A percentile compares a stretch with the other conserved stretches of the same genome.
phyloP scores from a whole-genome alignment of 2,329 filamentous ascomycete genomes.

The Fusarium gaditjirri region DNA sequence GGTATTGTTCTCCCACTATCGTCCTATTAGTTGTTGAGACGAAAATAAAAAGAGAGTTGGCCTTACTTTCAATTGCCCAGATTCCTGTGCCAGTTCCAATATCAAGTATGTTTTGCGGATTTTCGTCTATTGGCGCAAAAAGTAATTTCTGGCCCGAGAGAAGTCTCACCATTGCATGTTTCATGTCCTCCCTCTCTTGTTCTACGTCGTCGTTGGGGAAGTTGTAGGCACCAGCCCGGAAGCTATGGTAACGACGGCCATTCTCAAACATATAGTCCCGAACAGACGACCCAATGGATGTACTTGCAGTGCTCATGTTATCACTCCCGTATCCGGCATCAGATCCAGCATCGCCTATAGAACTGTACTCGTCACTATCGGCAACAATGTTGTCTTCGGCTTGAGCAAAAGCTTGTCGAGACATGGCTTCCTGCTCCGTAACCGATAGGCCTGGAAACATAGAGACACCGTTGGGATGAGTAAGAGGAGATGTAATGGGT shows the following conservation, averaged over 20 bases:
- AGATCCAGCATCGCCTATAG: slow-evolving; percentile 37
- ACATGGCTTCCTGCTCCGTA: slow-evolving; percentile 50
- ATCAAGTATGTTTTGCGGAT: slow-evolving; percentile 64
- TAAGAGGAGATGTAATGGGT: slow-evolving; percentile 46
- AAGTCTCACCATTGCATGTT: slow-evolving; percentile 63
- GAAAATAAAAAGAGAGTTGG: not conserved
- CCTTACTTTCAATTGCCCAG: slow-evolving; percentile 66
- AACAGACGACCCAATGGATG: slow-evolving; percentile 54
- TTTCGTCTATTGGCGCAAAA: slow-evolving; percentile 61
- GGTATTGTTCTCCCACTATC: slow-evolving; percentile 59
- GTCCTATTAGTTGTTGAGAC: slow-evolving; percentile 14
- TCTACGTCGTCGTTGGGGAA: slow-evolving; percentile 71
- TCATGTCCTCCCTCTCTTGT: slow-evolving; percentile 68
- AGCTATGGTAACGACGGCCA: slow-evolving; percentile 68
- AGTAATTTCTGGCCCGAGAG: slow-evolving; percentile 60
- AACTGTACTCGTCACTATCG: slow-evolving; percentile 46
- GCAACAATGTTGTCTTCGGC: slow-evolving; percentile 52
- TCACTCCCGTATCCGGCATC: slow-evolving; percentile 55
- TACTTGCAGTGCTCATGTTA: slow-evolving; percentile 50
- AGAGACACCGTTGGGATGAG: slow-evolving; percentile 51
- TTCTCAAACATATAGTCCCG: slow-evolving; percentile 66
- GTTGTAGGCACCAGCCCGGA: slow-evolving; percentile 64
- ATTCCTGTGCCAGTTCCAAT: slow-evolving; percentile 69
- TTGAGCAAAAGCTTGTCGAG: slow-evolving; percentile 50
- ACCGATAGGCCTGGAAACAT: slow-evolving; percentile 52